These are phyloP conservation scores for Russula sp. DNA, from an alignment of 768 basidiomycete species.

Conservation along the genomic window DNA sequence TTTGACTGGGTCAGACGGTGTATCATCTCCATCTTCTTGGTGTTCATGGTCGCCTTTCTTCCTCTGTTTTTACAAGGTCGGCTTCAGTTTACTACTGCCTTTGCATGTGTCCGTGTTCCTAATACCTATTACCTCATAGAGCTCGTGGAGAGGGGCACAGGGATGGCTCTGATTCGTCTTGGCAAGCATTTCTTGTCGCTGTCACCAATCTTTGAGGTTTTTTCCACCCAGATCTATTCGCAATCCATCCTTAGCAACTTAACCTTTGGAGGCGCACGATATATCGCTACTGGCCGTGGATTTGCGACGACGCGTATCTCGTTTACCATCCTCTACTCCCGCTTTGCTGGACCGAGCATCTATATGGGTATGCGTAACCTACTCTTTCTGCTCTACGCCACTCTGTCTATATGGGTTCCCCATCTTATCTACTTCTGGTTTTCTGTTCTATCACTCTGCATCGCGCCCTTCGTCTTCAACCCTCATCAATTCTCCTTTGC, in stretches of 20 bases:
- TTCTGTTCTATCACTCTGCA: conserved; percentile 88
- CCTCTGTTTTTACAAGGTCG: conserved; percentile 92
- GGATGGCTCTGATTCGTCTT: conserved; percentile 88
- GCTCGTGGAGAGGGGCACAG: conserved; percentile 92
- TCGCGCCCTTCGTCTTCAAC: conserved; percentile 98
- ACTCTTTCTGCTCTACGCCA: conserved; percentile 82
- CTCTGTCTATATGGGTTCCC: conserved; percentile 88
- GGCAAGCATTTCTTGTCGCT: conserved; percentile 95
- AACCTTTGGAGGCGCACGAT: conserved; percentile 96
- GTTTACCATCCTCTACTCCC: conserved; percentile 95
- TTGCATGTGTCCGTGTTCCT: background rate
- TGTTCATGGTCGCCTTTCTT: conserved; percentile 97
- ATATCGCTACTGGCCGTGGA: conserved; percentile 98
- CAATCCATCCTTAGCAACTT: conserved; percentile 95
- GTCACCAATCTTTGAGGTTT: conserved; percentile 97
- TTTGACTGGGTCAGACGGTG: conserved; percentile 98
- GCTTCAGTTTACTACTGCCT: conserved; percentile 21
- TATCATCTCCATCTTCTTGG: conserved; percentile 96
- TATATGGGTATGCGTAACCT: conserved; percentile 97
- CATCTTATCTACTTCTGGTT: conserved; percentile 99
- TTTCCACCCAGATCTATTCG: conserved; percentile 97
- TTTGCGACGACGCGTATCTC: conserved; percentile 96
- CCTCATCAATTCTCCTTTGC: conserved; percentile 98
- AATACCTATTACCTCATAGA: conserved; percentile 39
- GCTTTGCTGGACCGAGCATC: conserved; percentile 99